Evolutionary conservation across 768 basidiomycete genomes (phyloP).

Genomic region (Leccinellum albellum): DNA sequence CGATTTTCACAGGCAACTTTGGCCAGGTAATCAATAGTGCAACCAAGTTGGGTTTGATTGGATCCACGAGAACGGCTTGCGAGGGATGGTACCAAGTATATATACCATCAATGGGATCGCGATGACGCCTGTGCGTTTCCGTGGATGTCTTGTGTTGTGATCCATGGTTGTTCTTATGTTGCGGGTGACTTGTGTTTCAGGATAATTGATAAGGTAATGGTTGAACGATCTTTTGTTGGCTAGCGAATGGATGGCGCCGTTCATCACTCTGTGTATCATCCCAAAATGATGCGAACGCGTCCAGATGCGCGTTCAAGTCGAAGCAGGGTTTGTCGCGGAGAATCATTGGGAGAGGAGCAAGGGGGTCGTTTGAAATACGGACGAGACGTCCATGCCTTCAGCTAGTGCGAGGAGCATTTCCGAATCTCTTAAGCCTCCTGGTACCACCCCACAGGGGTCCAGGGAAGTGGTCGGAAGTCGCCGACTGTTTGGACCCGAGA

Average conservation of each 20-base stretch:
- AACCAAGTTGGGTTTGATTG: slow-evolving; percentile 94
- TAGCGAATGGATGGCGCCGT: slow-evolving; percentile 87
- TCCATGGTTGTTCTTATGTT: slow-evolving; percentile 87
- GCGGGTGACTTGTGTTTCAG: slow-evolving; percentile 41
- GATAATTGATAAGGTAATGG: not conserved
- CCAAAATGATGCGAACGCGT: slow-evolving; percentile 77
- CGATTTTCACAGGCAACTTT: slow-evolving; percentile 64
- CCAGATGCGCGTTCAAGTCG: slow-evolving; percentile 84
- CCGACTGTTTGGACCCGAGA: slow-evolving; percentile 68
- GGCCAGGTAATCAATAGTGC: slow-evolving; percentile 98
- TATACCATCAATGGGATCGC: slow-evolving; percentile 82
- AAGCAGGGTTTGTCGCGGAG: slow-evolving; percentile 88
- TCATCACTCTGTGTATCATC: slow-evolving; percentile 84
- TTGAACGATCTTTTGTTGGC: not conserved
- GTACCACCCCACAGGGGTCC: too few relatives aligned
- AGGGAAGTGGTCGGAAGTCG: slow-evolving; percentile 68
- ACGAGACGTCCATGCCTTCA: slow-evolving; percentile 87
- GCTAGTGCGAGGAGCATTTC: slow-evolving; percentile 56
- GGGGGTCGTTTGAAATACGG: slow-evolving; percentile 85
- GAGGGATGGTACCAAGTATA: slow-evolving; percentile 86
- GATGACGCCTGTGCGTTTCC: slow-evolving; percentile 77
- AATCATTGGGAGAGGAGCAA: slow-evolving; percentile 90
- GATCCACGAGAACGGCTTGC: slow-evolving; percentile 92
- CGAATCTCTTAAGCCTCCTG: too few relatives aligned
- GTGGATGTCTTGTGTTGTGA: too few relatives aligned